Evolutionary conservation across 1,139 yeast species (phyloP).

Genomic region (Yamadazyma siamensis): DNA sequence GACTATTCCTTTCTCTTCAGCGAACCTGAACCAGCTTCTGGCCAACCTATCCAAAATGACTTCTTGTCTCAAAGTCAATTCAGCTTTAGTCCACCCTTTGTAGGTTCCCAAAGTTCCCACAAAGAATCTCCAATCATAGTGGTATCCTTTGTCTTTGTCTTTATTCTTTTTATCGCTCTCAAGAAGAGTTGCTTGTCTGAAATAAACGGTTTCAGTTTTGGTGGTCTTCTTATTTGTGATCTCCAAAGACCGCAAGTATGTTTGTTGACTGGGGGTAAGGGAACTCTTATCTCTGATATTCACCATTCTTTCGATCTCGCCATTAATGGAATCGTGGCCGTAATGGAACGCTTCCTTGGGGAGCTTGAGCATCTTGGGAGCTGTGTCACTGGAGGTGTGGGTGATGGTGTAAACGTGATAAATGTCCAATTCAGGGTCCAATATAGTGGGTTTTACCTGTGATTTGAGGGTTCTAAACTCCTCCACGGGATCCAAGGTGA

Average conservation of each 20-base stretch:
- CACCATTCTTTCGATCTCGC: slow-evolving; percentile 15
- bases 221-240: slow-evolving; percentile 17
- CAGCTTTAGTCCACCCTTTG: slow-evolving; percentile 19
- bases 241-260: slow-evolving; percentile 19
- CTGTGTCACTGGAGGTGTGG: slow-evolving; percentile 9
- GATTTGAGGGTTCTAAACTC: slow-evolving; percentile 15
- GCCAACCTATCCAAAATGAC: slow-evolving; percentile 25
- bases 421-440: slow-evolving; percentile 16
- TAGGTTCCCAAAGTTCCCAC: slow-evolving; percentile 34
- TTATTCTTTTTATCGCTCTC: slow-evolving; percentile 13
- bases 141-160: slow-evolving; percentile 39
- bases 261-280: slow-evolving; percentile 12
- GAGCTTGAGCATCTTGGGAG: slow-evolving; percentile 8
- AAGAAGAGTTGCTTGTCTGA: slow-evolving; percentile 18
- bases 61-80: slow-evolving; percentile 18
- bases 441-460: slow-evolving; percentile 8
- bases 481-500: slow-evolving; percentile 16
- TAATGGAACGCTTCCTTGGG: slow-evolving; percentile 21
- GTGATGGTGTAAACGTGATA: slow-evolving; percentile 17
- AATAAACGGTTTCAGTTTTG: slow-evolving; percentile 20
- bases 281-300: slow-evolving; percentile 1
- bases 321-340: slow-evolving; percentile 13
- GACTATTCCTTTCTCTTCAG: slow-evolving; percentile 30
- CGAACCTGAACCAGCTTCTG: slow-evolving; percentile 28
- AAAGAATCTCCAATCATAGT: slow-evolving; percentile 72